These are phyloP conservation scores for Macadamia tetraphylla DNA, from an alignment of 164 flowering plant species.

Conservation along the genomic window DNA sequence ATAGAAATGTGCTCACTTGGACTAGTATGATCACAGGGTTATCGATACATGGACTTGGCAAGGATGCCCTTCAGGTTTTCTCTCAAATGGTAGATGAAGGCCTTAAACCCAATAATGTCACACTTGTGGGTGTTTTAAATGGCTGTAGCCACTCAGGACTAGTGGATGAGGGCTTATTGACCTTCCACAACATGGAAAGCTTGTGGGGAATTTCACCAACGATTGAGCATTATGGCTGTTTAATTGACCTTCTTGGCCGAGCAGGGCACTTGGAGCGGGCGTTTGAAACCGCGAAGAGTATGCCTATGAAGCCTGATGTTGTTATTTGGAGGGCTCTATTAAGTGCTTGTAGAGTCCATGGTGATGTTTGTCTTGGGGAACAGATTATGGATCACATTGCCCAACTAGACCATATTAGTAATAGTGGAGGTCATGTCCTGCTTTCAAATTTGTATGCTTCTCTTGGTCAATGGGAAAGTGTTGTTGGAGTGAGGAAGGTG, in stretches of 20 bases:
- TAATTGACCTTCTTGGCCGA: slow-evolving; percentile 45
- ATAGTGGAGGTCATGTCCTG: slow-evolving; percentile 33
- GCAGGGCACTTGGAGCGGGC: slow-evolving; percentile 43
- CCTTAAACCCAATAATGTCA: slow-evolving; percentile 37
- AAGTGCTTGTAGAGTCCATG: slow-evolving; percentile 48
- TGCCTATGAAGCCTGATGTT: slow-evolving; percentile 50
- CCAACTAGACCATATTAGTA: slow-evolving; percentile 13
- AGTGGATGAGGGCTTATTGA: slow-evolving; percentile 39
- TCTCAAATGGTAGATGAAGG: slow-evolving; percentile 31
- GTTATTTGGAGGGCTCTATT: slow-evolving; percentile 54
- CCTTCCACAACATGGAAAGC: slow-evolving; percentile 36
- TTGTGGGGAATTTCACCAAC: slow-evolving; percentile 38
- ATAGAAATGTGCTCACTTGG: slow-evolving; percentile 32
- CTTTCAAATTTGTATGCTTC: slow-evolving; percentile 49
- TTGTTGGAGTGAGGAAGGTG: slow-evolving; percentile 12
- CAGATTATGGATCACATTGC: slow-evolving; percentile 24
- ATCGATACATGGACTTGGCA: slow-evolving; percentile 40
- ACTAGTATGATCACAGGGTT: slow-evolving; percentile 46
- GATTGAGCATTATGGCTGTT: slow-evolving; percentile 10
- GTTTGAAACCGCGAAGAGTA: slow-evolving; percentile 29
- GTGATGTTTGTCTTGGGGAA: slow-evolving; percentile 32
- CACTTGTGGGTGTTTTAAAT: slow-evolving; percentile 42
- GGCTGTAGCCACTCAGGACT: slow-evolving; percentile 59
- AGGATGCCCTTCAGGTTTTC: slow-evolving; percentile 35
- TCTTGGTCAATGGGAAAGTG: slow-evolving; percentile 15